These are phyloP conservation scores for Acanthamoeba rhysodes DNA, from an alignment of 208 protist genomes.

Conservation along the genomic window DNA sequence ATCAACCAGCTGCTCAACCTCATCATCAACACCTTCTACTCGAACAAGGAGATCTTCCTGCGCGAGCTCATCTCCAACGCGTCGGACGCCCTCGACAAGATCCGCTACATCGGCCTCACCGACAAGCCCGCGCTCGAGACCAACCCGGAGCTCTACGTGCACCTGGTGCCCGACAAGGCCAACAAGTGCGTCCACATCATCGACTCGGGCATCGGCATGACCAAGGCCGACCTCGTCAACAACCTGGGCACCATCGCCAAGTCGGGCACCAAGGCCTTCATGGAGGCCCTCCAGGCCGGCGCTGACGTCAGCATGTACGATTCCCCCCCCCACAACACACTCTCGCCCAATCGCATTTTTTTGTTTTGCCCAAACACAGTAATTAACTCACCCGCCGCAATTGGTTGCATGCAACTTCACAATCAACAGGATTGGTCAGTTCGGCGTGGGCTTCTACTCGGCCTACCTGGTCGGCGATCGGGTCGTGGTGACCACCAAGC, in stretches of 20 bases:
- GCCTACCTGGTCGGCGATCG: conserved; percentile 99
- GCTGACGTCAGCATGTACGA: conserved; percentile 97
- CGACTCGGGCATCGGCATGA: conserved; percentile 99
- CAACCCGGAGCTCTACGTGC: conserved; percentile 96
- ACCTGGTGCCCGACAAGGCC: conserved; percentile 96
- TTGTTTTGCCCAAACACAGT: too few species aligned
- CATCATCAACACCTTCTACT: conserved; percentile 99
- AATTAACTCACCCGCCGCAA: too few species aligned
- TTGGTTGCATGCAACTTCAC: neutral
- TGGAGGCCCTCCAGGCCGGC: conserved; percentile 98
- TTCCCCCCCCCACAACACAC: too few species aligned
- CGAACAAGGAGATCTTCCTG: conserved; percentile 99
- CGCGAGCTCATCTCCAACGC: conserved; percentile 99
- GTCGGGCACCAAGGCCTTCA: conserved; percentile 99
- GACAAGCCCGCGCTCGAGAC: conserved; percentile 94
- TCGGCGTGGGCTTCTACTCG: conserved; percentile 99
- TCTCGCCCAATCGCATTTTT: too few species aligned
- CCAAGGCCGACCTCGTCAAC: conserved; percentile 98
- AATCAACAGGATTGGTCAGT: conserved; percentile 97
- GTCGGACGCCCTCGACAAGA: conserved; percentile 99
- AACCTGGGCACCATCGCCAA: conserved; percentile 99
- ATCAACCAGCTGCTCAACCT: conserved; percentile 98
- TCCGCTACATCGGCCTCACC: conserved; percentile 97
- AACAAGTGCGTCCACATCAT: conserved; percentile 97
- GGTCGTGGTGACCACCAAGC: conserved; percentile 98